Base-by-base conservation (phyloP, 2,329 filamentous ascomycete genomes). In the Microsporum ferrugineum region DNA sequence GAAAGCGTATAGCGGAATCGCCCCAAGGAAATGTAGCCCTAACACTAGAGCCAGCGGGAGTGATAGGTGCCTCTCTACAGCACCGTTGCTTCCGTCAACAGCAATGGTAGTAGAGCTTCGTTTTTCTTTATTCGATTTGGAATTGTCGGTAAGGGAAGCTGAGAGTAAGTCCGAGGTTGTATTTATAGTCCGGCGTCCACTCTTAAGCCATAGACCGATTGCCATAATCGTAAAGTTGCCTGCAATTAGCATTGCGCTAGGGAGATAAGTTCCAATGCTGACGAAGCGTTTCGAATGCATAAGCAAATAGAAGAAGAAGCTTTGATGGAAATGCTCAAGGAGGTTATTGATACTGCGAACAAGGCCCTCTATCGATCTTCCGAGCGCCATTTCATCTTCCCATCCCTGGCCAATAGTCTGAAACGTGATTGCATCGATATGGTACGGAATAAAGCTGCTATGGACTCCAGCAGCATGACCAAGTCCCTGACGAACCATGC, bases 221-320 rank as follows among this genome's bases (percentile, higher is more conserved):
- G 92, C 90, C 79, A 92, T 95, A 71, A 99, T 92, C 34, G 89
- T 96, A 70, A 97, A 97, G 72, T 91, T 96, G 49, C 87, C 88
- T 1, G 94, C 94, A 61, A 99, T 82, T 58, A 97, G 77, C 94
- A 99, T 99, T n/a, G 94, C 94, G 67, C 90, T 95, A 0, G 94
- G 94, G 2, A 99, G 81, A 71, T 99, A 99, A 1, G 92, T 99
- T 14, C 94, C 94, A 65, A 99, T 99, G 75, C 91, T 97, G 67
- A 97, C 94, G 71, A 99, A 99, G 8, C 91, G 86, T 68, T 94
- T 89, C 34, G 86, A 84, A 66, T 95, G 87, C 84, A 97, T 91
- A 51, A 99, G 81, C 58, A 99, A 79, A 73, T 99, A 99, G 77
- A 99, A 97, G 82, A 99, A 99, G 79, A 99, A 99, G 73, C 91